phyloP scores from a whole-genome alignment of 495 filamentous ascomycete species.

The Neurospora terricola region DNA sequence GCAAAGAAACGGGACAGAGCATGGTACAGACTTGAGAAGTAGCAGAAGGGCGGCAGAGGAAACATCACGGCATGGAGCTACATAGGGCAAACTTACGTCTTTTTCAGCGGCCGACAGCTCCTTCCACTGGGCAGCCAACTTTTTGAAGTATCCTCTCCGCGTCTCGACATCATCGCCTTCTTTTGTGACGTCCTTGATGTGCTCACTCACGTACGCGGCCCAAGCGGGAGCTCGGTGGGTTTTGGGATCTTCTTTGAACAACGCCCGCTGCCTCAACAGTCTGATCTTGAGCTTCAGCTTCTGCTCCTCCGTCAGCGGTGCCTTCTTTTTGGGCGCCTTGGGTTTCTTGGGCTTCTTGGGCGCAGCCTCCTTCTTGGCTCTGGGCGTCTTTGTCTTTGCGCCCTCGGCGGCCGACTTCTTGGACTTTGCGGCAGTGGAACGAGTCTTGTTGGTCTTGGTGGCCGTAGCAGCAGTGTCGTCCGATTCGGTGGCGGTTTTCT shows the following conservation, averaged over 20 bases:
- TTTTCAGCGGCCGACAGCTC: slow-evolving; percentile 16
- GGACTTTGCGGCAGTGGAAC: slow-evolving; percentile 1
- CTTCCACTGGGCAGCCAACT: slow-evolving; percentile 12
- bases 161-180: neutral
- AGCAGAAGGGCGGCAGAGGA: neutral
- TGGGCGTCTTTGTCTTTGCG: slow-evolving; percentile 3
- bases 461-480: neutral
- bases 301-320: neutral
- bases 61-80: neutral
- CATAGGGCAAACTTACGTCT: slow-evolving; percentile 18
- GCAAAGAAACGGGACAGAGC: neutral
- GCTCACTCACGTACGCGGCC: slow-evolving; percentile 11
- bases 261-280: slow-evolving; percentile 14
- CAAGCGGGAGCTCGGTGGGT: slow-evolving; percentile 5
- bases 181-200: neutral
- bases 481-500: neutral
- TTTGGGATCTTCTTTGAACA: slow-evolving; percentile 20
- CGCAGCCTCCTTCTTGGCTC: slow-evolving; percentile 4
- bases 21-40: neutral
- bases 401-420: slow-evolving; percentile 7
- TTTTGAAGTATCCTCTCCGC: neutral
- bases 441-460: slow-evolving; percentile 15
- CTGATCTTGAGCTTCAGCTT: slow-evolving; percentile 7
- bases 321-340: slow-evolving; percentile 12
- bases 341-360: slow-evolving; percentile 8